phyloP scores from a whole-genome alignment of 257 asterid genomes.

The Nicotiana attenuata region DNA sequence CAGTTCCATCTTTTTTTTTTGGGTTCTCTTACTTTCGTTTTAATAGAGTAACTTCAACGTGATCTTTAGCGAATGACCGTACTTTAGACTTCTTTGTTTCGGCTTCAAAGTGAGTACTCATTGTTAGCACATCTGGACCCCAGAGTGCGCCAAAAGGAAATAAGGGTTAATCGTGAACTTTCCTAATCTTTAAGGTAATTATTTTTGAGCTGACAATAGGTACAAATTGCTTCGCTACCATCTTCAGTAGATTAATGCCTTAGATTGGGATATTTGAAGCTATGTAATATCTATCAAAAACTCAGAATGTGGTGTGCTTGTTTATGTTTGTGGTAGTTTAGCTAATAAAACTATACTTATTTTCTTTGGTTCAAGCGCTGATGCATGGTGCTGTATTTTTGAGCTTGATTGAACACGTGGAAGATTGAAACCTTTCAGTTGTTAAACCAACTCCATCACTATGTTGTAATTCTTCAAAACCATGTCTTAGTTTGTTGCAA shows the following conservation, averaged over 20 bases:
- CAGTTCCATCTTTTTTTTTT: constrained; percentile 25
- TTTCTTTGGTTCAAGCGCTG: neutral
- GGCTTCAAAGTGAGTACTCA: constrained; percentile 11
- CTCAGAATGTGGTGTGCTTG: constrained; percentile 4
- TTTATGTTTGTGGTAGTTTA: neutral
- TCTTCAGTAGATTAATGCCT: neutral
- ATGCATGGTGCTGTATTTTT: neutral
- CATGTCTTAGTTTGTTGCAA: neutral
- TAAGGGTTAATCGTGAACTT: neutral
- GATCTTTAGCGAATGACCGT: neutral
- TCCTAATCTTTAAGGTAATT: neutral
- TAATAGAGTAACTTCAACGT: neutral
- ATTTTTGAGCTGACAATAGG: neutral
- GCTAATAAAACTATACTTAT: neutral
- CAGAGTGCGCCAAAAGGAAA: constrained; percentile 8
- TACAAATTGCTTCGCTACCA: neutral
- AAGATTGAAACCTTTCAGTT: constrained; percentile 2
- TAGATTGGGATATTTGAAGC: neutral
- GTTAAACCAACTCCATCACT: neutral
- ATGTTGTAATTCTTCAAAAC: neutral
- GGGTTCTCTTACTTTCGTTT: constrained; percentile 18
- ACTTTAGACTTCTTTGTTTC: neutral
- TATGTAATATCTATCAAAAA: neutral
- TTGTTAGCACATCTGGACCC: constrained; percentile 14
- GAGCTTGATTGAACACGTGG: neutral